Conservation (phyloP, 768 basidiomycete species). For the Psilocybe cyanescens region DNA sequence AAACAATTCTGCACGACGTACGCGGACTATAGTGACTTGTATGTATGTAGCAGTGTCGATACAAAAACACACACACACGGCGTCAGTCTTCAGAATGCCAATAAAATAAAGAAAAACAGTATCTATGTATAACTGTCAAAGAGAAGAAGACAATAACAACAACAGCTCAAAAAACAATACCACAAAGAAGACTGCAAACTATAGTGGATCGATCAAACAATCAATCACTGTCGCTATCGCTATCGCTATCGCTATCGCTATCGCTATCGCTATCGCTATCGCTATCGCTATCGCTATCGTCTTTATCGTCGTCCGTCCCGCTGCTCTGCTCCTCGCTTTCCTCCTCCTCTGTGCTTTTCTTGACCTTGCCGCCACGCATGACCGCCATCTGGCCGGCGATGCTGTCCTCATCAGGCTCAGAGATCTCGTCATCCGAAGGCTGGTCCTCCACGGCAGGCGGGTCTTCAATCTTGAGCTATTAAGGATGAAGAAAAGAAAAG, state of each 20-base stretch:
- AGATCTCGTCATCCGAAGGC: conserved; percentile 88
- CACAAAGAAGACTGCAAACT: no score
- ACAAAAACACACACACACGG: no score
- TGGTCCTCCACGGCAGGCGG: conserved; percentile 60
- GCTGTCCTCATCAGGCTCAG: conserved; percentile 96
- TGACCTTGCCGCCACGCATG: conserved; percentile 89
- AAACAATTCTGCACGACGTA: no score
- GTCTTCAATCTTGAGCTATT: conserved; percentile 85
- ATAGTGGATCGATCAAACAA: not conserved
- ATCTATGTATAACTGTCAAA: no score
- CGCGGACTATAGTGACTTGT: no score
- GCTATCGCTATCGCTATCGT: conserved; percentile 55
- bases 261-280: conserved; percentile 51
- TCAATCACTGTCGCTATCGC: conserved; percentile 42
- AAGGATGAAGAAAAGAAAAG: not conserved
- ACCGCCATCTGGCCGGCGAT: conserved; percentile 97
- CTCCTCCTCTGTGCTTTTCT: conserved; percentile 63
- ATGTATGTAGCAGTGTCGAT: no score
- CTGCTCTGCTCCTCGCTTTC: conserved; percentile 61
- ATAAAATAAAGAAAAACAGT: no score
- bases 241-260: conserved; percentile 56
- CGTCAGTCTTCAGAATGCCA: no score
- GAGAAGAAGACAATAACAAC: no score
- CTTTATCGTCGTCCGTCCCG: conserved; percentile 46
- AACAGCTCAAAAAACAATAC: no score